Percentiles rank a stretch among this genome's conserved stretches.
Conservation (phyloP, 2,329 filamentous ascomycete genomes). For the Xylaria sp. region DNA sequence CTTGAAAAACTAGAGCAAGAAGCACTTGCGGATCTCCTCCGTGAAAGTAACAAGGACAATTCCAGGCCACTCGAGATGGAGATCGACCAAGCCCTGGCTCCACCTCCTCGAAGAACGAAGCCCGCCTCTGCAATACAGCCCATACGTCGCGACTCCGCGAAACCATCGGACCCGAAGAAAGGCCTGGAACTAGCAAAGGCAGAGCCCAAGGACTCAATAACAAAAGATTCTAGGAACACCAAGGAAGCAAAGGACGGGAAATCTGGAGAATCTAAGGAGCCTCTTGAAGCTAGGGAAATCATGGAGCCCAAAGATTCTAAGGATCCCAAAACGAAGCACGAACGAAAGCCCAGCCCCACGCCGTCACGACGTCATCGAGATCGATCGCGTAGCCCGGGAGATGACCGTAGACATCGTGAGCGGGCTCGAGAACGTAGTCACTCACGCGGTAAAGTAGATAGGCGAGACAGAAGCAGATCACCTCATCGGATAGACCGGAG, state of each 20-base stretch:
- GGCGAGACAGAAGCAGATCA: slow-evolving; percentile 47
- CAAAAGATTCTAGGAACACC: slow-evolving; percentile 41
- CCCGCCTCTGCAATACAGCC: slow-evolving; percentile 70
- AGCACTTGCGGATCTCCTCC: slow-evolving; percentile 66
- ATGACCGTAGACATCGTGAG: slow-evolving; percentile 49
- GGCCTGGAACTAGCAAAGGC: slow-evolving; percentile 46
- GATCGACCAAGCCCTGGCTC: slow-evolving; percentile 65
- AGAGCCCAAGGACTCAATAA: slow-evolving; percentile 50
- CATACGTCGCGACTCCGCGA: slow-evolving; percentile 60
- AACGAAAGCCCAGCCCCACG: slow-evolving; percentile 44
- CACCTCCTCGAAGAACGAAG: slow-evolving; percentile 63
- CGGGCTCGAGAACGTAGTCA: slow-evolving; percentile 46
- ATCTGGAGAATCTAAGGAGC: slow-evolving; percentile 40
- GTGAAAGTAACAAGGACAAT: slow-evolving; percentile 65
- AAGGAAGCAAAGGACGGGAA: slow-evolving; percentile 38
- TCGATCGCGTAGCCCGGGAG: slow-evolving; percentile 42
- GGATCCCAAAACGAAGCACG: slow-evolving; percentile 43
- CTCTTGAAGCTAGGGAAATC: slow-evolving; percentile 41
- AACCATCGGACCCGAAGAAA: slow-evolving; percentile 57
- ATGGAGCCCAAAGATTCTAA: slow-evolving; percentile 42
- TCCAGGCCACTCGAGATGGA: slow-evolving; percentile 65
- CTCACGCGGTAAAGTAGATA: slow-evolving; percentile 47
- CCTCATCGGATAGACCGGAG: slow-evolving; percentile 43
- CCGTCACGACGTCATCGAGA: slow-evolving; percentile 45
- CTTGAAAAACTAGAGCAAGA: slow-evolving; percentile 67